Percentiles rank a stretch among this genome's conserved stretches.
These are phyloP conservation scores for Euphorbia tirucalli DNA, from an alignment of 345 rosid genomes.

Conservation along the genomic window DNA sequence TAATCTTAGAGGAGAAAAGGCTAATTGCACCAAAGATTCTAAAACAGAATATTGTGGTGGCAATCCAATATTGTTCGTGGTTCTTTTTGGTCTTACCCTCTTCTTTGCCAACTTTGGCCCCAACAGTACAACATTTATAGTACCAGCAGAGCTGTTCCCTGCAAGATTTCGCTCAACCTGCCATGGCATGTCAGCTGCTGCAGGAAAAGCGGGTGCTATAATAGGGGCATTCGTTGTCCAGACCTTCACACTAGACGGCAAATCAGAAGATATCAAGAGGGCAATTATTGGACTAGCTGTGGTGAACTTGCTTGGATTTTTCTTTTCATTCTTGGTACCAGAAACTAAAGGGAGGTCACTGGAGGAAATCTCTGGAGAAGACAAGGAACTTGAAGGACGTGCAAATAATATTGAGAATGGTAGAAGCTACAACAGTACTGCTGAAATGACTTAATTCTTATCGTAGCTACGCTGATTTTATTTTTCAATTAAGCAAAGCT, in stretches of 20 bases:
- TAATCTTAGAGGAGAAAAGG: slow-evolving; percentile 30
- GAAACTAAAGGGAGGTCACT: slow-evolving; percentile 67
- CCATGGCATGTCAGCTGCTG: slow-evolving; percentile 16
- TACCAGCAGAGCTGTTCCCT: slow-evolving; percentile 24
- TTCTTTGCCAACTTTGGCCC: slow-evolving; percentile 43
- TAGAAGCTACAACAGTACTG: background rate
- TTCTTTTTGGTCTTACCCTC: slow-evolving; percentile 50
- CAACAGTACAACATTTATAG: slow-evolving; percentile 20
- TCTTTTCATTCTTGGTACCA: slow-evolving; percentile 60
- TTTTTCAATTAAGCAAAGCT: background rate
- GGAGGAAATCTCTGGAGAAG: slow-evolving; percentile 63
- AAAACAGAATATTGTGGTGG: slow-evolving; percentile 35
- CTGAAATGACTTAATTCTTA: slow-evolving; percentile 30
- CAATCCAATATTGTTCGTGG: slow-evolving; percentile 22
- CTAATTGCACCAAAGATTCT: slow-evolving; percentile 3
- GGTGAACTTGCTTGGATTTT: slow-evolving; percentile 54
- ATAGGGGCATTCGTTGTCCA: slow-evolving; percentile 35
- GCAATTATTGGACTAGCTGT: slow-evolving; percentile 48
- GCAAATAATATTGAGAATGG: slow-evolving; percentile 21
- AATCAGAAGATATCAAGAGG: slow-evolving; percentile 28
- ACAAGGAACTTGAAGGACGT: slow-evolving; percentile 29
- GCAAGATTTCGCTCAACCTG: slow-evolving; percentile 24
- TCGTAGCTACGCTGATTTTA: background rate
- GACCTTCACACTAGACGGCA: slow-evolving; percentile 36
- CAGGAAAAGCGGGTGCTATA: slow-evolving; percentile 18